Evolutionary conservation across 768 basidiomycete species (phyloP).

Genomic region (Tricholoma saponaceum): DNA sequence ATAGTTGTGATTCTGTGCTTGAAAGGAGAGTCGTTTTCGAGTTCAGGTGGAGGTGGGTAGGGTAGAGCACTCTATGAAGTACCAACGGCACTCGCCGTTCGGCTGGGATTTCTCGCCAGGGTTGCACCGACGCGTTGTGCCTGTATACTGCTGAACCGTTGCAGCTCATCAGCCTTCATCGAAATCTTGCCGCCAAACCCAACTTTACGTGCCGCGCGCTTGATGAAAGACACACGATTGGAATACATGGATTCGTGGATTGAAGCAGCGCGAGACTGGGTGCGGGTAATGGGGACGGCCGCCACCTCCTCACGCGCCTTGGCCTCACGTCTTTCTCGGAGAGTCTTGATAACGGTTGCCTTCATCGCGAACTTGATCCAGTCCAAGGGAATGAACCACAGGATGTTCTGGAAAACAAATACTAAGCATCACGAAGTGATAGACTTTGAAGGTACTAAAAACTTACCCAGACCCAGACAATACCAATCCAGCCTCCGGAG

Average conservation of each 20-base stretch:
- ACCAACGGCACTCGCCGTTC: conserved; percentile 33
- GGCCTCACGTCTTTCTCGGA: conserved; percentile 65
- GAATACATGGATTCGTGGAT: conserved; percentile 92
- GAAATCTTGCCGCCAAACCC: conserved; percentile 80
- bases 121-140: conserved; percentile 73
- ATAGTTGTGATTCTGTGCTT: not conserved
- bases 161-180: conserved; percentile 82
- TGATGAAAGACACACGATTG: conserved; percentile 92
- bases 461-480: conserved; percentile 94
- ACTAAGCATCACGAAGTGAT: not conserved
- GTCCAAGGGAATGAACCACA: conserved; percentile 96
- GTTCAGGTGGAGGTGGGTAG: not conserved
- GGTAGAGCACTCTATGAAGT: not conserved
- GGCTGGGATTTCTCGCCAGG: conserved; percentile 73
- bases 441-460: not conserved
- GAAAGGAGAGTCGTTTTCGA: not conserved
- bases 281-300: conserved; percentile 78
- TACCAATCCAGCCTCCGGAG: conserved; percentile 95
- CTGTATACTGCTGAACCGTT: conserved; percentile 84
- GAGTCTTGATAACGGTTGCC: conserved; percentile 81
- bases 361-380: conserved; percentile 97
- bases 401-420: conserved; percentile 61
- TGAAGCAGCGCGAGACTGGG: conserved; percentile 84
- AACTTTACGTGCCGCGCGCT: conserved; percentile 82
- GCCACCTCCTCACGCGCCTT: conserved; percentile 35